phyloP scores from a whole-genome alignment of 768 basidiomycete genomes.

The Suillus fuscotomentosus region DNA sequence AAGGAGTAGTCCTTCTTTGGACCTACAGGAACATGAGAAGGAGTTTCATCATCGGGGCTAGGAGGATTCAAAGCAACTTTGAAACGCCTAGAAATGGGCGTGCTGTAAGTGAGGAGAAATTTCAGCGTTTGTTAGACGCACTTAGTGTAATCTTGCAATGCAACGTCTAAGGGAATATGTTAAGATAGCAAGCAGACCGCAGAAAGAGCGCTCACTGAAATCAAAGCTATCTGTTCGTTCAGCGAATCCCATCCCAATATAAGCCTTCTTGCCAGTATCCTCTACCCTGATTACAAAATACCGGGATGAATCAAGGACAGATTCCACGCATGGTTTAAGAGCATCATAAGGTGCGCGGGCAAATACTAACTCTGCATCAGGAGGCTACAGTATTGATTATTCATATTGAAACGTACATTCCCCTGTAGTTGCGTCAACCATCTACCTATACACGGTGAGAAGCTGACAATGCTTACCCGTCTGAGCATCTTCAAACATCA shows the following conservation, averaged over 20 bases:
- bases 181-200: neutral
- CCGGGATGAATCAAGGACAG: slow-evolving; percentile 92
- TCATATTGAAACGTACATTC: slow-evolving; percentile 52
- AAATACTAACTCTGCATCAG: slow-evolving; percentile 58
- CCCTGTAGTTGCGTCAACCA: slow-evolving; percentile 37
- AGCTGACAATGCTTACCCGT: slow-evolving; percentile 54
- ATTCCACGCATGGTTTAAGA: slow-evolving; percentile 81
- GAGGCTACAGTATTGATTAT: slow-evolving; percentile 5
- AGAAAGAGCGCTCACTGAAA: slow-evolving; percentile 62
- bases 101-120: neutral
- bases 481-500: slow-evolving; percentile 78
- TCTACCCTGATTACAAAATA: slow-evolving; percentile 95
- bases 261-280: slow-evolving; percentile 83
- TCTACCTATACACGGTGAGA: neutral
- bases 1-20: slow-evolving; percentile 93
- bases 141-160: slow-evolving; percentile 86
- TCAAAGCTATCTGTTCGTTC: slow-evolving; percentile 90
- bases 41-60: slow-evolving; percentile 37
- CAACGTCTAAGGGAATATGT: slow-evolving; percentile 56
- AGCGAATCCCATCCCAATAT: slow-evolving; percentile 91
- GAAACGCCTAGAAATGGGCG: slow-evolving; percentile 44
- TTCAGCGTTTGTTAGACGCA: slow-evolving; percentile 26
- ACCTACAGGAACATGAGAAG: slow-evolving; percentile 69
- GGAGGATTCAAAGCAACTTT: slow-evolving; percentile 61
- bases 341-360: slow-evolving; percentile 83